Base-by-base conservation (phyloP, 2,329 filamentous ascomycete genomes). In the Colletotrichum sp. region DNA sequence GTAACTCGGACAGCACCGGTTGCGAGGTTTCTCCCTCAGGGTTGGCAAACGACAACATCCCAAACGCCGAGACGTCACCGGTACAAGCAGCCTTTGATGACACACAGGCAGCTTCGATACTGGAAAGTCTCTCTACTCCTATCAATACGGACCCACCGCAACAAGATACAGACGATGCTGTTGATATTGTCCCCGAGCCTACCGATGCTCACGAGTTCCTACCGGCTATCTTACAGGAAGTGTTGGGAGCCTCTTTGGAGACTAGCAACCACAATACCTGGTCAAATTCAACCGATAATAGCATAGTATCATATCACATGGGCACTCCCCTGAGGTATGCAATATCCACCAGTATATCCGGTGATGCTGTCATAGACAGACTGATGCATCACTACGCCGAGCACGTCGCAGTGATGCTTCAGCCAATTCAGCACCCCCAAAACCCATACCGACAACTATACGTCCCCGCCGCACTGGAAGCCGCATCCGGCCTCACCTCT, bases 301-400 rank as follows among this genome's bases (percentile, higher is more conserved):
- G 10, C 32, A 65, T n/a, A 16, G 6, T 43, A 16, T 10, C 12
- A 48, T 36, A 28, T n/a, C n/a, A 34, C 8, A 13, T 9, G 15
- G 16, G 30, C 16, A 65, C 25, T 8, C 16, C 32, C 16, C n/a
- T 34, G 9, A 3, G 34, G 5, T 32, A 64, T 12, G 15, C 18
- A 1, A 30, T 71, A 28, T 43, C 48, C 6, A 32, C 27, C 7
- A 71, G 62, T 28, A 71, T 71, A 8, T 71, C 61, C 4, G 70
- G 70, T 15, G 52, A 71, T 25, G 25, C 25, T 10, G 16, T 48
- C 5, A 60, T 48, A 3, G 70, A 71, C 8, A 58, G 30, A 58
- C 62, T 71, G 10, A 66, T 67, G 62, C 61, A 67, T 28, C 70
- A 71, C 1, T 71, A 71, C 10, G 62, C 62, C 4, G 70, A 71